Conservation (phyloP, 75 land plant genomes). For the Larix kaempferi region DNA sequence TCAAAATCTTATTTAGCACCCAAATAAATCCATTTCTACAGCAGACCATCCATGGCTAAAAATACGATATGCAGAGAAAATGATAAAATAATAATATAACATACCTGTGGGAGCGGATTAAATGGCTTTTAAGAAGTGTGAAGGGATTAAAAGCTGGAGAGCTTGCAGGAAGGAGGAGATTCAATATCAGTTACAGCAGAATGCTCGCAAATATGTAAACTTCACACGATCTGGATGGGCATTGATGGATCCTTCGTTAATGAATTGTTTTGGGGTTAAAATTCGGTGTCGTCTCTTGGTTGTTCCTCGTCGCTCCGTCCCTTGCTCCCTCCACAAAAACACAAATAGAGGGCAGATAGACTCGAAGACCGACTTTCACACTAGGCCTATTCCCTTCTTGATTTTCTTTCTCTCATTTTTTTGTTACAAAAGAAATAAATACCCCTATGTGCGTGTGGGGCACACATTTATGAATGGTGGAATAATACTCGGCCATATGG, state of each 20-base stretch:
- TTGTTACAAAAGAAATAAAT: too few species aligned
- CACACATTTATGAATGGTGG: too few species aligned
- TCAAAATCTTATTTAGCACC: not conserved
- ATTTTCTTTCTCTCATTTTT: too few species aligned
- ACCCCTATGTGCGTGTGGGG: too few species aligned
- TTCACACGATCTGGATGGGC: slow-evolving; percentile 1
- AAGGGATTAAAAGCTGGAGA: not conserved
- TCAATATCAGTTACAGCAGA: not conserved
- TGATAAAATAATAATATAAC: too few species aligned
- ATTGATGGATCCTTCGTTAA: not conserved
- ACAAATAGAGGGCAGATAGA: not conserved
- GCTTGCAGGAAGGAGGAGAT: not conserved
- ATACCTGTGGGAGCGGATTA: not conserved
- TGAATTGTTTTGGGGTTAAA: too few species aligned
- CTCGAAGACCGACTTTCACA: slow-evolving; percentile 5
- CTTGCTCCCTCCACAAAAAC: not conserved
- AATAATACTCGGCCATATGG: too few species aligned
- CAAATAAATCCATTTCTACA: not conserved
- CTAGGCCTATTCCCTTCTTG: not conserved
- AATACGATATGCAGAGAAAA: too few species aligned
- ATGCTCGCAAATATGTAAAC: not conserved
- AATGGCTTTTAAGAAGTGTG: not conserved
- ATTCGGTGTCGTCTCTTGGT: not conserved
- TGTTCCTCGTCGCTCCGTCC: not conserved
- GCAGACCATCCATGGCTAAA: not conserved